Evolutionary conservation across 2,329 filamentous ascomycete species (phyloP).

Genomic region (Cladophialophora carrionii): DNA sequence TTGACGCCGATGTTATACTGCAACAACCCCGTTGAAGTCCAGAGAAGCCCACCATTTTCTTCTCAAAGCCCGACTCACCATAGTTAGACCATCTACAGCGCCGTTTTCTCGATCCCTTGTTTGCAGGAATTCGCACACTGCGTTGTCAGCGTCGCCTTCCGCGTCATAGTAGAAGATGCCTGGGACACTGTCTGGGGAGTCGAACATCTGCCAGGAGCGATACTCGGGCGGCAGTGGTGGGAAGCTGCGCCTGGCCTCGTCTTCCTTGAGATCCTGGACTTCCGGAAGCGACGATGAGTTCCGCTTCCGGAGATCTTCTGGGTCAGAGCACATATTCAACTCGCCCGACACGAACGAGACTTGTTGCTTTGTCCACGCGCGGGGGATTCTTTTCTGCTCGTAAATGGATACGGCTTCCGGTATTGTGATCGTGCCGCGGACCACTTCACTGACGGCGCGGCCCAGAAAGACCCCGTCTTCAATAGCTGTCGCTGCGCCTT

Average conservation of each 20-base stretch:
- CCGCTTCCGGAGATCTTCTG: constrained; percentile 14
- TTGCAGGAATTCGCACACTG: constrained; percentile 25
- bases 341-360: constrained; percentile 37
- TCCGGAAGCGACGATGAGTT: constrained; percentile 6
- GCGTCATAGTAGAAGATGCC: constrained; percentile 31
- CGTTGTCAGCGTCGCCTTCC: constrained; percentile 29
- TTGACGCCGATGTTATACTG: not conserved
- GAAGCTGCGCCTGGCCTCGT: not conserved
- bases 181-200: constrained; percentile 19
- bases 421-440: constrained; percentile 42
- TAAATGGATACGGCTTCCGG: constrained; percentile 46
- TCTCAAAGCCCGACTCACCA: constrained; percentile 21
- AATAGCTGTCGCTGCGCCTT: constrained; percentile 50
- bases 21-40: constrained; percentile 18
- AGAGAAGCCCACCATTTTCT: constrained; percentile 21
- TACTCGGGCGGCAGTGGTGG: constrained; percentile 17
- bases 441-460: constrained; percentile 43
- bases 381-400: constrained; percentile 48
- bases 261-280: constrained; percentile 9
- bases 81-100: constrained; percentile 20
- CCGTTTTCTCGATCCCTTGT: constrained; percentile 14
- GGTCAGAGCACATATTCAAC: constrained; percentile 23
- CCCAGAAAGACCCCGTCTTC: constrained; percentile 51
- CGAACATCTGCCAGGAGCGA: constrained; percentile 27
- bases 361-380: constrained; percentile 50